phyloP scores from a whole-genome alignment of 352 stramenopile species.

The Phytophthora pisi region DNA sequence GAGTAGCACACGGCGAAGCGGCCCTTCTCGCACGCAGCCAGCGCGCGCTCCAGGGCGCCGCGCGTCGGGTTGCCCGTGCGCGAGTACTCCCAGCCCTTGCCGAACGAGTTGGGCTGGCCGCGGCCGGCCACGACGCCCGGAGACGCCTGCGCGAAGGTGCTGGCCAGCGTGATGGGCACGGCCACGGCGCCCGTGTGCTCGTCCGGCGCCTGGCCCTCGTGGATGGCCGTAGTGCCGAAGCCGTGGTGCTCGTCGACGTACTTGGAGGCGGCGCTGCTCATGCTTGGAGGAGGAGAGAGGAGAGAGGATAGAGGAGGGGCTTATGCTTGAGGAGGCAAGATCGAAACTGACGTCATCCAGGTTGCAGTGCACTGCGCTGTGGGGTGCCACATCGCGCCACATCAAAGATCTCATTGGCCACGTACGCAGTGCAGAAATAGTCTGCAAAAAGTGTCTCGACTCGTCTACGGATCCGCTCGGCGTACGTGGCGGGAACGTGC shows the following conservation, averaged over 20 bases:
- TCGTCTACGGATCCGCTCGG: not conserved
- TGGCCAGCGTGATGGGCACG: conserved; percentile 92
- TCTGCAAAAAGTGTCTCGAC: not conserved
- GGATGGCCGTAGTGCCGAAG: conserved; percentile 86
- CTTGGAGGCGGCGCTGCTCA: conserved; percentile 56
- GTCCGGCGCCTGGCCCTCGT: conserved; percentile 81
- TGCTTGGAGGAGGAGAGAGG: conserved; percentile 2
- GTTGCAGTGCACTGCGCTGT: not conserved
- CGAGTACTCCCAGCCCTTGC: conserved; percentile 96
- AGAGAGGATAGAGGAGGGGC: not conserved
- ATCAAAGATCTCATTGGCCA: not conserved
- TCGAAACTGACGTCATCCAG: conserved; percentile 26
- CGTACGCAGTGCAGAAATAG: not conserved
- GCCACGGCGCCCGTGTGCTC: conserved; percentile 81
- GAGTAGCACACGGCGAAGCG: conserved; percentile 89
- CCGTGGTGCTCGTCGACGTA: conserved; percentile 82
- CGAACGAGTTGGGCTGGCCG: conserved; percentile 88
- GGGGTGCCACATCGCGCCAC: not conserved
- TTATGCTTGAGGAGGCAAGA: conserved; percentile 22
- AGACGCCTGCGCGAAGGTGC: conserved; percentile 88
- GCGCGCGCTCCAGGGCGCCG: conserved; percentile 93
- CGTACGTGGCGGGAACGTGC: not conserved
- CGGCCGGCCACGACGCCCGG: conserved; percentile 78
- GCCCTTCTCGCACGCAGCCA: conserved; percentile 92
- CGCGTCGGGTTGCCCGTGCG: conserved; percentile 96